Evolutionary conservation across 305 asterid species (phyloP).

Genomic region (Solanum hybrid): DNA sequence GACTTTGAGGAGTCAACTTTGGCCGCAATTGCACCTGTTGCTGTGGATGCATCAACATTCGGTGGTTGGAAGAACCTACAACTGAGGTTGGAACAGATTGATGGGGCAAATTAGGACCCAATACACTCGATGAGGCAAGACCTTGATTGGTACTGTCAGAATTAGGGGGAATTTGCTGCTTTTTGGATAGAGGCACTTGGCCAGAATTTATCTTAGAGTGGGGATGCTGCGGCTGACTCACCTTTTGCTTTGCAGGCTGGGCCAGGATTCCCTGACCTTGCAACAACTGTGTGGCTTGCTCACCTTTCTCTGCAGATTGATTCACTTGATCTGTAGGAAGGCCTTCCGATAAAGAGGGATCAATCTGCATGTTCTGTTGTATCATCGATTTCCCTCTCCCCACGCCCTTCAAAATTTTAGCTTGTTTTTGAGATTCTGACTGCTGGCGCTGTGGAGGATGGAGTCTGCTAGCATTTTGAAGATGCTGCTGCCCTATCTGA

Average conservation of each 20-base stretch:
- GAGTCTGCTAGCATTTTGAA: conserved; percentile 16
- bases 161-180: conserved; percentile 30
- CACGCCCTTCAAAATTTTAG: conserved; percentile 44
- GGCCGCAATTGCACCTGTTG: conserved; percentile 17
- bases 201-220: conserved; percentile 37
- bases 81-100: conserved; percentile 27
- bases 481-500: conserved; percentile 33
- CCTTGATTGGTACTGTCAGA: conserved; percentile 36
- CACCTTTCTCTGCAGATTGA: conserved; percentile 39
- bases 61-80: conserved; percentile 31
- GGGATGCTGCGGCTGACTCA: conserved; percentile 30
- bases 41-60: conserved; percentile 14
- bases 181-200: conserved; percentile 30
- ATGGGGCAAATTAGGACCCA: conserved; percentile 26
- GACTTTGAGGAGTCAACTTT: conserved; percentile 36
- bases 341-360: conserved; percentile 37
- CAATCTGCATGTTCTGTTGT: conserved; percentile 39
- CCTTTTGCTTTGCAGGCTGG: conserved; percentile 25
- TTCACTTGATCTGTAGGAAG: conserved; percentile 29
- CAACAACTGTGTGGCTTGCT: conserved; percentile 23
- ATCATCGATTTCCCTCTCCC: conserved; percentile 47
- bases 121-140: conserved; percentile 35
- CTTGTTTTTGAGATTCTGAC: conserved; percentile 41
- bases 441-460: conserved; percentile 61
- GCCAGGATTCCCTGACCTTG: conserved; percentile 34